Evolutionary conservation across 768 basidiomycete genomes (phyloP).

Genomic region (Pleurotus citrinopileatus): DNA sequence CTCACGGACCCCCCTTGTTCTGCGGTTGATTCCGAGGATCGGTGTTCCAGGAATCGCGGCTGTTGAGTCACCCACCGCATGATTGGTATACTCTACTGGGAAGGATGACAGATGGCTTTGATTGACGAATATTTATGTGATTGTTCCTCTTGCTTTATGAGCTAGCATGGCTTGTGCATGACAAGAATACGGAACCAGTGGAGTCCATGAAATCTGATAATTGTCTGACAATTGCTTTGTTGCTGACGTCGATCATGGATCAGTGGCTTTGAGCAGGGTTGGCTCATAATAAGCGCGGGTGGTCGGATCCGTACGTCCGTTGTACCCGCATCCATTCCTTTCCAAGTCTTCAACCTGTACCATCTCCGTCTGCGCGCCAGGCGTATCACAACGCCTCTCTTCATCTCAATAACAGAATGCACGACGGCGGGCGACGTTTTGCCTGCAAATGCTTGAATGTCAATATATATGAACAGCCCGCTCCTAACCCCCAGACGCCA

Average conservation of each 20-base stretch:
- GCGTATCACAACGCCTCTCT: constrained; percentile 2
- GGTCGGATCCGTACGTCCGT: constrained; percentile 9
- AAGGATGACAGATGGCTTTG: not conserved
- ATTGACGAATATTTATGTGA: not conserved
- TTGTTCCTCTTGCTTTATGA: not conserved
- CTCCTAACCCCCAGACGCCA: constrained; percentile 25
- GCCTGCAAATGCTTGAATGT: constrained; percentile 76
- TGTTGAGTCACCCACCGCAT: not conserved
- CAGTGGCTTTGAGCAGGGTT: constrained; percentile 2
- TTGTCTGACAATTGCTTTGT: too few relatives aligned
- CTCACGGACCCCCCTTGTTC: not conserved
- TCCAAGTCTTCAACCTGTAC: not conserved
- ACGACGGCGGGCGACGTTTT: constrained; percentile 26
- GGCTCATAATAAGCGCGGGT: constrained; percentile 4
- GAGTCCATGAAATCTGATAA: too few relatives aligned
- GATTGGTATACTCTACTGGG: too few relatives aligned
- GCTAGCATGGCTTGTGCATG: not conserved
- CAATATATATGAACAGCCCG: constrained; percentile 41
- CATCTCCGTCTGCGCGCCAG: constrained; percentile 5
- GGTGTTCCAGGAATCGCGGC: constrained; percentile 4
- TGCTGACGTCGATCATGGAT: not conserved
- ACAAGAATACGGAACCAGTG: too few relatives aligned
- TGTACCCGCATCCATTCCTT: constrained; percentile 7
- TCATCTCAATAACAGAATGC: constrained; percentile 14
- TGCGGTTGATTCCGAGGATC: constrained; percentile 5